These are phyloP conservation scores for Phaeomoniella chlamydospora DNA, from an alignment of 2,329 filamentous ascomycete species.

Conservation along the genomic window DNA sequence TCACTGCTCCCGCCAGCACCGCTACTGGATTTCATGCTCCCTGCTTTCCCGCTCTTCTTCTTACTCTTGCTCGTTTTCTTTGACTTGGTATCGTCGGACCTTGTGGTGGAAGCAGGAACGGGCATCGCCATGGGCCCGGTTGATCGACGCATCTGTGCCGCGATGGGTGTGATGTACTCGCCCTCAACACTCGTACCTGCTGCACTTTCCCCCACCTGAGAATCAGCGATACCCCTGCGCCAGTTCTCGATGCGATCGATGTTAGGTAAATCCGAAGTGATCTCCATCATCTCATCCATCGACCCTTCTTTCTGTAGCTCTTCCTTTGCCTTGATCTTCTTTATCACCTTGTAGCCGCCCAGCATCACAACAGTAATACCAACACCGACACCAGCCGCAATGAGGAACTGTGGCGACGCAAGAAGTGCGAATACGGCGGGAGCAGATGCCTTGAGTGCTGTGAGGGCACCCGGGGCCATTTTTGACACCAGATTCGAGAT, in stretches of 20 bases:
- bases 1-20: conserved; percentile 7
- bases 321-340: conserved; percentile 50
- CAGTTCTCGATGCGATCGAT: conserved; percentile 47
- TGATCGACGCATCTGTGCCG: conserved; percentile 30
- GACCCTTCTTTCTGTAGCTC: conserved; percentile 15
- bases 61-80: conserved; percentile 14
- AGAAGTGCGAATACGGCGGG: conserved; percentile 79
- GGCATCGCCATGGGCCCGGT: conserved; percentile 6
- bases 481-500: conserved; percentile 70
- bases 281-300: conserved; percentile 43
- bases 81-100: conserved; percentile 12
- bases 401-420: conserved; percentile 83
- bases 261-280: conserved; percentile 26
- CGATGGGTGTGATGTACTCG: conserved; percentile 49
- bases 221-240: conserved; percentile 49
- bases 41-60: conserved; percentile 14
- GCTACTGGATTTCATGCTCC: conserved; percentile 7
- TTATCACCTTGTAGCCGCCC: conserved; percentile 94
- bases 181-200: conserved; percentile 47
- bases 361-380: conserved; percentile 94
- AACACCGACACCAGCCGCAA: conserved; percentile 75
- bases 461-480: conserved; percentile 68
- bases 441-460: conserved; percentile 62
- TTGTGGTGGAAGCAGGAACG: conserved; percentile 12
- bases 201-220: conserved; percentile 24